Base-by-base conservation (phyloP, 805 yeast genomes). In the Saccharomyces eubayanus region DNA sequence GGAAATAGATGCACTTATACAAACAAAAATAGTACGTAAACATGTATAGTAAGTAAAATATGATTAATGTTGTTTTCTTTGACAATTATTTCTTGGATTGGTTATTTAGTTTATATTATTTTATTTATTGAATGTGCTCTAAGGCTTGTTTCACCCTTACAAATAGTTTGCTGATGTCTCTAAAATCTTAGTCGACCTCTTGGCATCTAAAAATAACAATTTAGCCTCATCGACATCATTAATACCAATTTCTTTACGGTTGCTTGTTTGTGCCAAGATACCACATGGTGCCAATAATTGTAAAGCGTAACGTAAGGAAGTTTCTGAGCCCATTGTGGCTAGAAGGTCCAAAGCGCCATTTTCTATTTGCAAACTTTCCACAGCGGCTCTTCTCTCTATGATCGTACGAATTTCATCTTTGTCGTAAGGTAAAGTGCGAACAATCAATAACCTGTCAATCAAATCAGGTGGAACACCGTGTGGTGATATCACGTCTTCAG, bases 391-490 rank as follows among this genome's bases (percentile, higher is more conserved):
- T 69, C 90, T 89, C 57, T 83, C 84, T 58, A 94, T 81, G 63
- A 94, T 94, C 28, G 84, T 78, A 51, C 81, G 78, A 57, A 92
- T 87, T 71, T 94, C 99, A 31, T 84, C 90, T 57, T 78, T 82
- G 56, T 77, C 77, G 76, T 94, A 94, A n/a, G 96, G 90, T 57
- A 88, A 77, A 5, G 99, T 94, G 71, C 95, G 84, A 48, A 94
- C 90, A 65, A 94, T 94, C 62, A 94, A 81, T 59, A 92, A 76
- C 61, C 99, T 78, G 72, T 94, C 99, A 56, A 91, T 77, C 67
- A 94, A 78, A 74, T 94, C 99, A 11, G 96, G 86, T 30, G 99
- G 99, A 58, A 92, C 83, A 41, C 99, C 99, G 69, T 94, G 99
- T 47, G 99, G 97, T 20, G 96, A 85, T 55, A 80, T 80, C 49